Base-by-base conservation (phyloP, 371 early-diverging fungal species). In the Circinella umbellata region DNA sequence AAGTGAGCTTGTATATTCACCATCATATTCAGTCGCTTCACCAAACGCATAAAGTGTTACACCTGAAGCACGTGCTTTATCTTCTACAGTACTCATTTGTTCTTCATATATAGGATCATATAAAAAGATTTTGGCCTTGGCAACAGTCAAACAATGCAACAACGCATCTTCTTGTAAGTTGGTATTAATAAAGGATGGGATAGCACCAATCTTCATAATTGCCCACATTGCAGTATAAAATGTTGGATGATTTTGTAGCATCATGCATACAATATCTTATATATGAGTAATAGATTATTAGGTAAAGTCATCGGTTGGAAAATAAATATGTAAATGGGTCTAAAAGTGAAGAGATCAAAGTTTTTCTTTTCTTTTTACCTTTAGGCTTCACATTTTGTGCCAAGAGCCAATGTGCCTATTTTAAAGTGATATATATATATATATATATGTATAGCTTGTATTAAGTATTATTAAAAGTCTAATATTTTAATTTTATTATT, bases 191-290 rank as follows among this genome's bases (percentile, higher is more conserved):
- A 77, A 51, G 4, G 77, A 66, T 39, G 76, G 78, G 5, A 76
- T 67, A 18, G 76, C 77, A 14, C 80, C 80, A 27, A 77, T 75
- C 47, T 76, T 73, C 53, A 62, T 69, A 51, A 77, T 73, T 7
- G 78, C 80, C 42, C 72, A 75, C 39, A 70, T 62, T 0, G 63
- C 42, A 37, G 75, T 71, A 38, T 69, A 70, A 48, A 76, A 75
- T 1, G 71, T 69, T 13, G 80, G 80, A 54, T 74, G 73, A 49
- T 80, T 80, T 53, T 76, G 80, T n/a, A 66, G 49, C 75, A 76
- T 76, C 67, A 75, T 69, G 48, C 74, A 73, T 2, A 80, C 70
- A 20, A 75, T 70, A 65, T 80, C 80, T 72, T 35, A 27, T 9
- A 47, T 27, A 27, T 27, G 27, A 27, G 27, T 27, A 27, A 27